Evolutionary conservation across 345 rosid species (phyloP).

Genomic region (Aurinia saxatilis): DNA sequence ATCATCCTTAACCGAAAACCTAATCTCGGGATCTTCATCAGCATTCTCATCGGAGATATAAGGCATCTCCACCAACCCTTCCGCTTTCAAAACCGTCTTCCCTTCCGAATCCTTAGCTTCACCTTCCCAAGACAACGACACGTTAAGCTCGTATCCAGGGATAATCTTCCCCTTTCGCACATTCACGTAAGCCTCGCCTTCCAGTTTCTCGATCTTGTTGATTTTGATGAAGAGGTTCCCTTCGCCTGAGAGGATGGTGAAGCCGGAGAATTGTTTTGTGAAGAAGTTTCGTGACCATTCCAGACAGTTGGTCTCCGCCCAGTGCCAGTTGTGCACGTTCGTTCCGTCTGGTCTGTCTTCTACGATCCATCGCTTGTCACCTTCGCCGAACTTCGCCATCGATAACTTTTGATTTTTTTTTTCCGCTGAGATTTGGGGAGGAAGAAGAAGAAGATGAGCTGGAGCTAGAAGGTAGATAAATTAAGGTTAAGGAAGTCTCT

Average conservation of each 20-base stretch:
- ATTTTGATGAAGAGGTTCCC: conserved; percentile 49
- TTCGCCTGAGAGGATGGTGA: conserved; percentile 58
- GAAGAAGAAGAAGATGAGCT: neutral
- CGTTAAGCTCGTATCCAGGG: conserved; percentile 82
- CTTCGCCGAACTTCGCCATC: conserved; percentile 96
- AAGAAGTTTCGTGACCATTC: conserved; percentile 75
- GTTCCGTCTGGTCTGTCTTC: conserved; percentile 95
- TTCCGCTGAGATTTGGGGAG: conserved; percentile 17
- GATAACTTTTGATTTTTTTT: neutral
- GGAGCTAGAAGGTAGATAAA: neutral
- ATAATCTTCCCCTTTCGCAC: conserved; percentile 89
- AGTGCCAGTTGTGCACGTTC: conserved; percentile 99
- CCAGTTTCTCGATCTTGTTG: conserved; percentile 63
- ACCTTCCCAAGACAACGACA: conserved; percentile 76
- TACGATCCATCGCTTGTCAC: conserved; percentile 98
- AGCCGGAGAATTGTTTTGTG: conserved; percentile 42
- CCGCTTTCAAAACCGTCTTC: conserved; percentile 45
- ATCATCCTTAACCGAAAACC: conserved; percentile 68
- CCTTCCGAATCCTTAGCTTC: conserved; percentile 76
- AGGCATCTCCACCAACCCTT: conserved; percentile 79
- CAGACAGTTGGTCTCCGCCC: conserved; percentile 91
- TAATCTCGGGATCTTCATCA: conserved; percentile 81
- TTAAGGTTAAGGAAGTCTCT: conserved; percentile 16
- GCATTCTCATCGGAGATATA: conserved; percentile 97
- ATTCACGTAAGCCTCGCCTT: conserved; percentile 95